Base-by-base conservation (phyloP, 140 eudicot genomes). In the Ambrosia hybrid region DNA sequence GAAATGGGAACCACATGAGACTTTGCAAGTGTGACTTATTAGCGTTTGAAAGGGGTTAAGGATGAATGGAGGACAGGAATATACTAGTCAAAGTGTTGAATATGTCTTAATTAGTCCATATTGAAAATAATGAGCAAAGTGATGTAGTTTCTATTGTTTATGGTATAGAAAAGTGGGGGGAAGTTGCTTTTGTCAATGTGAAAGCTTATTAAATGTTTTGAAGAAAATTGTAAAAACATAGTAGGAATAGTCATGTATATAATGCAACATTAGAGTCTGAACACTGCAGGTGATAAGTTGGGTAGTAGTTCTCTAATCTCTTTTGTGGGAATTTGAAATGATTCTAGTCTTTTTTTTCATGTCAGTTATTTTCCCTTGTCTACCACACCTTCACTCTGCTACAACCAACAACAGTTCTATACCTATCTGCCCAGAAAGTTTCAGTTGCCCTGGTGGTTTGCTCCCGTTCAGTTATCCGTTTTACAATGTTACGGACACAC, bases 171-270 rank as follows among this genome's bases (percentile, higher is more conserved):
- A 12, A 17, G n/a, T n/a, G 46, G 67, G 48, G 46, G 46, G 10
- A 63, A 62, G 71, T 64, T 74, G 78, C 37, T 7, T 2, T 41
- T 65, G 26, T 65, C 15, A 74, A 67, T 17, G 72, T 74, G 56
- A 74, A 65, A 8, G 46, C 46, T 48, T 48, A 48, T 48, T 9
- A 48, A 48, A 48, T 9, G 53, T 48, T 26, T 33, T 13, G 41
- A 71, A 41, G 46, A 41, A 5, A 41, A 0, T 41, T 41, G 46
- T 41, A 41, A 41, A 41, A 41, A 41, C 8, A 41, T 41, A 41
- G 9, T 55, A 75, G 39, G 36, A 7, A 16, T 11, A 33, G 1
- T 3, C 5, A 36, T 36, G 6, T 45, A n/a, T 30, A 71, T 4
- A 16, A 39, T 39, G 45, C 45, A 39, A 30, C 9, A 14, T 11